These are phyloP conservation scores for Paecilomyces niveus DNA, from an alignment of 2,329 filamentous ascomycete genomes.

Conservation along the genomic window DNA sequence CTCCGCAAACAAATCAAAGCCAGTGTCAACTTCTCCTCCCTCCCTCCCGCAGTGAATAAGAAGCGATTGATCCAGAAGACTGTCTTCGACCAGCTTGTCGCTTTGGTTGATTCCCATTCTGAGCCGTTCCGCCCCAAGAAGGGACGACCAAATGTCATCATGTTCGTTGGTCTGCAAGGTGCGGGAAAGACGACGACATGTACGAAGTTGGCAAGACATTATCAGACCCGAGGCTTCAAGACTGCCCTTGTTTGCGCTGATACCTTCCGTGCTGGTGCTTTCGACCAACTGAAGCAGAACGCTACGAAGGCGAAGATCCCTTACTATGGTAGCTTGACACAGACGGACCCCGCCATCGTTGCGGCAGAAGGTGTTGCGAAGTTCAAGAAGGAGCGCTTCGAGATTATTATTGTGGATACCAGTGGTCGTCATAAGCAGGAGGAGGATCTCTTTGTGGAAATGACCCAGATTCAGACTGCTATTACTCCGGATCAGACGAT, in stretches of 20 bases:
- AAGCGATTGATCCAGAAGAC: constrained; percentile 97
- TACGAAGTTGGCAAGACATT: constrained; percentile 92
- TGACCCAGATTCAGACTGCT: constrained; percentile 91
- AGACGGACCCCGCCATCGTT: constrained; percentile 90
- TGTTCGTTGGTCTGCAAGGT: constrained; percentile 98
- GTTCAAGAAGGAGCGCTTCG: constrained; percentile 97
- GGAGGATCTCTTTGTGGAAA: constrained; percentile 90
- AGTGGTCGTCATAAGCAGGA: constrained; percentile 93
- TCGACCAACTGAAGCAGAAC: constrained; percentile 98
- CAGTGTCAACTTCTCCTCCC: constrained; percentile 89
- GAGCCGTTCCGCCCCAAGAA: constrained; percentile 97
- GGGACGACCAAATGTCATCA: constrained; percentile 92
- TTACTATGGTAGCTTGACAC: constrained; percentile 93
- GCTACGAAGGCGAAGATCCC: constrained; percentile 98
- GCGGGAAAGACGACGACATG: constrained; percentile 97
- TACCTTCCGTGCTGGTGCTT: constrained; percentile 96
- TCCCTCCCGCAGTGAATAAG: constrained; percentile 90
- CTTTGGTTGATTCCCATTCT: constrained; percentile 89
- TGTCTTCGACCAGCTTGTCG: constrained; percentile 93
- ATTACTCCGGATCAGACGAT: constrained; percentile 93
- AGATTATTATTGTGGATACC: constrained; percentile 97
- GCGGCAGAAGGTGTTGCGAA: constrained; percentile 95
- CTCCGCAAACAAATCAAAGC: constrained; percentile 88
- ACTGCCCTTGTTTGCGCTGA: constrained; percentile 93
- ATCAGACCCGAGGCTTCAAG: constrained; percentile 88